Base-by-base conservation (phyloP, 495 filamentous ascomycete species). In the Penicillium lagena region DNA sequence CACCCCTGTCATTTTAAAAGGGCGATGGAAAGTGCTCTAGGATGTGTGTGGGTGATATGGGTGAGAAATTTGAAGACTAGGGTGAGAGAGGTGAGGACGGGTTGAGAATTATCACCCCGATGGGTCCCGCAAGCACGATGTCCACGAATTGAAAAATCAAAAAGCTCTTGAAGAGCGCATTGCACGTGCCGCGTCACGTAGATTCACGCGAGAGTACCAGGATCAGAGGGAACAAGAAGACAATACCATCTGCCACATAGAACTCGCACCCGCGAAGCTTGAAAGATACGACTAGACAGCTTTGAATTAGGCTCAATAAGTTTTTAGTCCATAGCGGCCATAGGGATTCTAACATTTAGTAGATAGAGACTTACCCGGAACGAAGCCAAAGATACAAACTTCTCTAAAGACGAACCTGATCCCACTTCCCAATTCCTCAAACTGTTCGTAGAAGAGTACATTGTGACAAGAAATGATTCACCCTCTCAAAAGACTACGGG, bases 161-260 rank as follows among this genome's bases (percentile, higher is more conserved):
- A 47, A 42, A 34, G 34, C 33, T 9, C 37, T 51, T 12, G 12
- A 59, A 9, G 42, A 55, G 43, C 43, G 36, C 14, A 45, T 30
- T 12, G 34, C 49, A 50, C 46, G 42, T 41, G 49, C 52, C 1
- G 36, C 12, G 35, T 59, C 46, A 50, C 49, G 46, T 53, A 46
- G 52, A 2, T 59, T 59, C 12, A 59, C 47, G 9, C 34, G 14
- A 13, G 39, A 56, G 1, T 59, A 53, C 29, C 35, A 59, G 37
- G 22, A 50, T 9, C 9, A 50, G 37, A 39, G 35, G 22, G 50
- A 59, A 50, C n/a, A 40, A 5, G 29, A 40, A 32, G 45, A 34
- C 2, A 59, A 59, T 42, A 39, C 37, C 35, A 49, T 51, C 1
- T 45, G 14, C 37, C 37, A 52, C 28, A 38, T 14, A 27, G 9